Conservation (phyloP, 768 basidiomycete species). For the Naematelia encephala region DNA sequence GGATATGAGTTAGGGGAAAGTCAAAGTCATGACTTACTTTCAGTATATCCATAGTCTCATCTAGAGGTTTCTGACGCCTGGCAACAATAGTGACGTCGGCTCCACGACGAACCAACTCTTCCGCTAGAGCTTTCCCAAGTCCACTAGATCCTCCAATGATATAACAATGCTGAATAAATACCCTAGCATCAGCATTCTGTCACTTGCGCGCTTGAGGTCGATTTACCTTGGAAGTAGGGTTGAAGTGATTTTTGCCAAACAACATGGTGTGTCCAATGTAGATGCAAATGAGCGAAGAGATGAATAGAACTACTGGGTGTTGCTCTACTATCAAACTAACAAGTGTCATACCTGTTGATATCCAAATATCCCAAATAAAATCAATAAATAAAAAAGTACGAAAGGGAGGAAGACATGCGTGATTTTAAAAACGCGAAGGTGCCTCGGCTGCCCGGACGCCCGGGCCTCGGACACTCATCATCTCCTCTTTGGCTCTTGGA, state of each 20-base stretch:
- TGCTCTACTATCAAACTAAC: background rate
- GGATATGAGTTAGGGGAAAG: background rate
- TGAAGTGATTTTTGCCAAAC: background rate
- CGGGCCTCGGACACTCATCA: too few species aligned
- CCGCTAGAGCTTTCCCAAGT: constrained; percentile 71
- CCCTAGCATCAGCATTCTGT: background rate
- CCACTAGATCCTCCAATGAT: constrained; percentile 81
- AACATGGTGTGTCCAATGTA: background rate
- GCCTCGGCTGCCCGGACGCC: too few species aligned
- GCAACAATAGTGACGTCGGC: constrained; percentile 85
- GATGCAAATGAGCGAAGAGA: background rate
- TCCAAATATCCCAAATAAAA: too few species aligned
- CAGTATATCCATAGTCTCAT: constrained; percentile 51
- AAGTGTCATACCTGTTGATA: background rate
- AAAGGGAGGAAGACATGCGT: too few species aligned
- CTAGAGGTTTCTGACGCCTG: constrained; percentile 19
- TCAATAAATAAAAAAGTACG: too few species aligned
- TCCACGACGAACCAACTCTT: constrained; percentile 61
- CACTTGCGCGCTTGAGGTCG: too few species aligned
- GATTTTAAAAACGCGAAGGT: too few species aligned
- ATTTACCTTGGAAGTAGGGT: too few species aligned
- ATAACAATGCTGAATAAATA: constrained; percentile 80
- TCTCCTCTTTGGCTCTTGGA: too few species aligned
- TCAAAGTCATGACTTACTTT: constrained; percentile 56
- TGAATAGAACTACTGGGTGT: background rate